Evolutionary conservation across 768 basidiomycete species (phyloP), one percentile per base, ranked within the genome.

Genomic region (Pleurotus citrinopileatus): DNA sequence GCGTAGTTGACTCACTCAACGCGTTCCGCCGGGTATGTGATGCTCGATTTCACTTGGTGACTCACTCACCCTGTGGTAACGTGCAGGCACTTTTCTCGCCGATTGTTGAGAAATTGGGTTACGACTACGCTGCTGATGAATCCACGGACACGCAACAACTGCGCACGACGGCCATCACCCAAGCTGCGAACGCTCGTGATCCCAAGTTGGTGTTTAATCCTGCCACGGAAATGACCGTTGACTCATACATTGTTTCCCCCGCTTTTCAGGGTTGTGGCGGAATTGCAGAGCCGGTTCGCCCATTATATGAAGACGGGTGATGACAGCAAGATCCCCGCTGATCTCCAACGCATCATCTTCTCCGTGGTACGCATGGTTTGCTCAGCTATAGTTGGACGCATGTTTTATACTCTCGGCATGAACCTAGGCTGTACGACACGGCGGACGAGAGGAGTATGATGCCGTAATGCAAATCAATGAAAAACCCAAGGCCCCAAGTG

Each of bases 31-130:
- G 75, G 62, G 89, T 87, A 64, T 52, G 80, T 66, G n/a, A 32
- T 53, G n/a, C n/a, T 9, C n/a, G 23, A 46, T 28, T 9, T 53
- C 10, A 23, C 28, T 23, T 19, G 20, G 44, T 20, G 13, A 23
- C 17, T 42, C 19, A 27, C 25, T 37, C 36, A 38, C 28, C n/a
- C 4, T 23, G 3, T 38, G 28, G 4, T n/a, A n/a, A 29, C 9
- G n/a, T 54, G 4, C 55, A 89, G 89, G 63, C 65, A 19, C 71
- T 89, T 19, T 88, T 90, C 68, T 74, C 73, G 44, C 96, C 96
- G 2, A 67, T 97, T 43, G 88, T 91, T 28, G 72, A 89, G 32
- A 78, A 76, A 58, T 77, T 97, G 27, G 94, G 94, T 3, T 95
- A 84, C 61, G 87, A 91, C 40, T 89, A 87, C 64, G 66, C 73